These are phyloP conservation scores for Dactylellina leptospora DNA, from an alignment of 2,329 filamentous ascomycete species.

Conservation along the genomic window DNA sequence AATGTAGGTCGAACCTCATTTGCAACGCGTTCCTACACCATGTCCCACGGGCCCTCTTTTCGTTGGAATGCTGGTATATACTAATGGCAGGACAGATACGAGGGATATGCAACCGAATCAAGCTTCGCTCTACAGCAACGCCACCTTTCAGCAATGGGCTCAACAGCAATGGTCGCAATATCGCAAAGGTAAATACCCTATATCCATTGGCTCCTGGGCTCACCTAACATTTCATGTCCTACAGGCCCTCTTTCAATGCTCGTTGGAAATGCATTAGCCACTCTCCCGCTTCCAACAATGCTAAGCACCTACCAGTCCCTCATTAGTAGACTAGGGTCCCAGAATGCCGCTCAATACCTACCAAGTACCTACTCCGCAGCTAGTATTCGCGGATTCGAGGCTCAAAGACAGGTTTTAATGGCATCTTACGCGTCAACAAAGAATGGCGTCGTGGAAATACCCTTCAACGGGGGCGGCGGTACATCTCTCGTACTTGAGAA, in stretches of 20 bases:
- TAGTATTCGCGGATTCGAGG: slow-evolving; percentile 61
- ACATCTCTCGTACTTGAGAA: slow-evolving; percentile 59
- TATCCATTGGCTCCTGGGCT: background rate
- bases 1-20: slow-evolving; percentile 18
- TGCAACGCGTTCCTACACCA: no score
- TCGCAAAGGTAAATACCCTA: slow-evolving; percentile 31
- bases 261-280: slow-evolving; percentile 59
- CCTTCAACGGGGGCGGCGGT: slow-evolving; percentile 54
- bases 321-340: slow-evolving; percentile 50
- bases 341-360: slow-evolving; percentile 60
- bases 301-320: slow-evolving; percentile 36
- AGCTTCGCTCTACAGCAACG: slow-evolving; percentile 31
- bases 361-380: slow-evolving; percentile 59
- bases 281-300: slow-evolving; percentile 60
- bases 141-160: slow-evolving; percentile 43
- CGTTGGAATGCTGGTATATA: no score
- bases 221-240: background rate
- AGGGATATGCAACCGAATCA: slow-evolving; percentile 44
- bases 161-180: slow-evolving; percentile 46
- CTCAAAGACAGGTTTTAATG: slow-evolving; percentile 59
- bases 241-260: slow-evolving; percentile 59
- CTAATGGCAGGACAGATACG: slow-evolving; percentile 12
- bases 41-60: no score
- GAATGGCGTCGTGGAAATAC: slow-evolving; percentile 56
- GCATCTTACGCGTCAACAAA: slow-evolving; percentile 58